These are phyloP conservation scores for Lactarius sanguifluus DNA, from an alignment of 768 basidiomycete species.

Conservation along the genomic window DNA sequence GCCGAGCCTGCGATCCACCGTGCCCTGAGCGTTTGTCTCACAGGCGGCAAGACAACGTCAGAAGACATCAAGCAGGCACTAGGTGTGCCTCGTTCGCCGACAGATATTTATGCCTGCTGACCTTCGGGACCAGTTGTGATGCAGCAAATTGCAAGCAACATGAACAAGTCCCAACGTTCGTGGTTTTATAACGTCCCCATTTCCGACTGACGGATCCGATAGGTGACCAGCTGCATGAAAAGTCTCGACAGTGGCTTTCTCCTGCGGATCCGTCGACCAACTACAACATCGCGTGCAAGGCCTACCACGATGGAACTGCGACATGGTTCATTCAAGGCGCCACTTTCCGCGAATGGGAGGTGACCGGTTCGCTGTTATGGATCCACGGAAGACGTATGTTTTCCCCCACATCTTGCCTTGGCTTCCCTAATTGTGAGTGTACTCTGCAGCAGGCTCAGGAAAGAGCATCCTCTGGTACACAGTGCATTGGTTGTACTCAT, in stretches of 20 bases:
- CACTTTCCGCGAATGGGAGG: not conserved
- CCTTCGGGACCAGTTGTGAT: not conserved
- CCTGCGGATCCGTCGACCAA: not conserved
- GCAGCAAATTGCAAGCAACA: not conserved
- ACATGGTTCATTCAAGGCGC: conserved; percentile 5
- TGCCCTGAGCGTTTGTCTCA: not conserved
- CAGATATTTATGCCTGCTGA: not conserved
- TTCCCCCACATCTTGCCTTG: not conserved
- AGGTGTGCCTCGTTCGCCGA: too few species aligned
- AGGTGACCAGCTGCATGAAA: not conserved
- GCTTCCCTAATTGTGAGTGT: too few species aligned
- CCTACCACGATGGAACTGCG: not conserved
- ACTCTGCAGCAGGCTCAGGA: too few species aligned
- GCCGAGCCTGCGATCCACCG: too few species aligned
- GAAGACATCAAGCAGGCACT: not conserved
- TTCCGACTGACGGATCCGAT: not conserved
- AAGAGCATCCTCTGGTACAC: not conserved
- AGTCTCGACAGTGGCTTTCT: not conserved
- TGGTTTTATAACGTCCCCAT: not conserved
- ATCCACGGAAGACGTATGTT: conserved; percentile 6
- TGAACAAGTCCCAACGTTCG: not conserved
- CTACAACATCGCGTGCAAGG: not conserved
- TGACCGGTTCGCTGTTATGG: not conserved
- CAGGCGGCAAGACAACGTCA: not conserved
- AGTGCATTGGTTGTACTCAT: not conserved